phyloP scores from a whole-genome alignment of 768 basidiomycete genomes.

The Dioszegia aurantiaca region DNA sequence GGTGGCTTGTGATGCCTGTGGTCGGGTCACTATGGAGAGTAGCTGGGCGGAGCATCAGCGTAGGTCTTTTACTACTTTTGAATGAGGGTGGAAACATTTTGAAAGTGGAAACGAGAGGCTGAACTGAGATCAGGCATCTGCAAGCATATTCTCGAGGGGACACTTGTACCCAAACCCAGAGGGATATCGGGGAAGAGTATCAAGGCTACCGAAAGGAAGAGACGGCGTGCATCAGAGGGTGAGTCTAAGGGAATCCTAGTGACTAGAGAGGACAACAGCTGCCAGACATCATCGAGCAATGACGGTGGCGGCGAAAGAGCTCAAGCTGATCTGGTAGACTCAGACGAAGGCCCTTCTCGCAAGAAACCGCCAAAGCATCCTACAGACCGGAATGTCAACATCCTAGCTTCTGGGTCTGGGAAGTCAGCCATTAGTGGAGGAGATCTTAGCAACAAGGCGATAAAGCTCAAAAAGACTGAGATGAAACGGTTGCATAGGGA shows the following conservation, averaged over 20 bases:
- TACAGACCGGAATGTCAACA: constrained; percentile 53
- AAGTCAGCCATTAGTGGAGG: constrained; percentile 12
- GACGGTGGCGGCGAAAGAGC: no score
- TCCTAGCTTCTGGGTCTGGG: neutral
- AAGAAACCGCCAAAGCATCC: constrained; percentile 19
- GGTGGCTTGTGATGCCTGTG: constrained; percentile 67
- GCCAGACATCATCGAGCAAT: no score
- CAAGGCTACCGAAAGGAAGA: constrained; percentile 48
- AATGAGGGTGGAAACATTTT: no score
- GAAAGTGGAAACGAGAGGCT: neutral
- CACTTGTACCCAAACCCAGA: constrained; percentile 50
- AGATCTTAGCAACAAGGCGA: constrained; percentile 6
- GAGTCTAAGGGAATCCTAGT: no score
- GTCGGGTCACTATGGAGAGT: constrained; percentile 73
- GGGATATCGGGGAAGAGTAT: constrained; percentile 58
- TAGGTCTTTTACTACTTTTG: constrained; percentile 51
- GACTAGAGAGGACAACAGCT: no score
- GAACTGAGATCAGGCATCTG: constrained; percentile 28
- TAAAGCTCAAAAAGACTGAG: constrained; percentile 47
- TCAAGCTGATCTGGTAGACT: constrained; percentile 4
- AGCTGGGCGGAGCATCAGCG: constrained; percentile 73
- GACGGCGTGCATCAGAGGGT: constrained; percentile 34
- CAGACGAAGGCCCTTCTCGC: constrained; percentile 6
- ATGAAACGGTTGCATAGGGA: constrained; percentile 80
- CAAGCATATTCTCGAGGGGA: constrained; percentile 37